A percentile compares a stretch with the other conserved stretches of the same genome.
Evolutionary conservation across 331 rosid genomes (phyloP).

Genomic region (Malus hybrid): DNA sequence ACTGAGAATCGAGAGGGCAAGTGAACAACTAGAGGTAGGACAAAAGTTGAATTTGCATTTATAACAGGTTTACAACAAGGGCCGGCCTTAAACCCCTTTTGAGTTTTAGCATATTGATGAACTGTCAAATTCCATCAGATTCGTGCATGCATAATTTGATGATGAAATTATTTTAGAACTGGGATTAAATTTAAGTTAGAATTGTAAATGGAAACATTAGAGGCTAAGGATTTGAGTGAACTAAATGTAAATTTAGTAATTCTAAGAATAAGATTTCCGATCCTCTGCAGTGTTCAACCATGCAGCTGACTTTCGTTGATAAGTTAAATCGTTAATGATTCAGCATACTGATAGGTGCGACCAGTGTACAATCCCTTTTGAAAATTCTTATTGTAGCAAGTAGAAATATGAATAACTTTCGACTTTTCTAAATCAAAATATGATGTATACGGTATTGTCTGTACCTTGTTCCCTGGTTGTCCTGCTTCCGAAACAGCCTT

Average conservation of each 20-base stretch:
- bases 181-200: background rate
- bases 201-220: background rate
- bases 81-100: background rate
- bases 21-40: background rate
- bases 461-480: slow-evolving; percentile 15
- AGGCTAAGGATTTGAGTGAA: background rate
- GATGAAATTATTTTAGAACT: background rate
- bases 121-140: background rate
- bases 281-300: background rate
- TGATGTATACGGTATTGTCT: too few relatives aligned
- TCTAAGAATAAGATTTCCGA: background rate
- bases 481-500: slow-evolving; percentile 6
- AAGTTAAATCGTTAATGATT: background rate
- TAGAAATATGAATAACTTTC: background rate
- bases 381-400: background rate
- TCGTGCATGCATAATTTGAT: background rate
- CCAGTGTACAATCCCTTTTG: background rate
- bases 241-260: background rate
- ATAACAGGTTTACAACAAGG: background rate
- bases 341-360: background rate
- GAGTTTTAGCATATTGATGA: background rate
- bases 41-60: background rate
- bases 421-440: too few relatives aligned
- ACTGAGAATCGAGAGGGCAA: background rate
- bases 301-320: background rate